Base-by-base conservation (phyloP, 23 red algal species). In the Gracilaria caudata region DNA sequence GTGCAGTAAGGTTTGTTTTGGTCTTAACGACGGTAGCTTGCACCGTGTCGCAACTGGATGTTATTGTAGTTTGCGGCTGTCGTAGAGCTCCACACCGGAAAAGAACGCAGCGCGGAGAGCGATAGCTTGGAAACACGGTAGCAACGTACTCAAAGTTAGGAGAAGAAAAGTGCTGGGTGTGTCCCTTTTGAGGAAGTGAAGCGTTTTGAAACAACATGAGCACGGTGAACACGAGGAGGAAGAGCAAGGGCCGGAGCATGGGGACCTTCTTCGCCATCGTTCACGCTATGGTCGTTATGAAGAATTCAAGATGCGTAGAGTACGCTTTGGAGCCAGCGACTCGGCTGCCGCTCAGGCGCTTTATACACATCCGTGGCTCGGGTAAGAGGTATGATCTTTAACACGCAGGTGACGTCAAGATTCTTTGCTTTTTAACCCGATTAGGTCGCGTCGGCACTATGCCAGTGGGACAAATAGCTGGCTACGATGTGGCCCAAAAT, bases 181-280 rank as follows among this genome's bases (percentile, higher is more conserved):
- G 70, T 29, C 70, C 70, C 26, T 75, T 75, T 29, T 75, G 38
- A 45, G 70, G 70, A 29, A 75, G 70, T 47, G 70, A 75, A 36
- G 70, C 70, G 29, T 75, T 75, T 14, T 75, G 39, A 47, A 47
- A 75, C 70, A 75, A 29, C 70, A 75, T 75, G 40, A 75, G 37
- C n/a, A 49, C 70, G 70, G 70, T 75, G 70, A 75, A 75, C 70
- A 75, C 70, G 8, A 75, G 7, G 3, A 75, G 40, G 11, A 29
- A 23, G 70, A 75, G 20, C 70, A 75, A 43, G 21, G 70, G 70
- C 24, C 70, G 70, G 12, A 75, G 70, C 70, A 75, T 46, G n/a
- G 40, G 40, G 25, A 75, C 49, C 29, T 43, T 75, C 43, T 47
- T 75, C 38, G 70, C 70, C 70, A 75, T 75, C 40, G 24, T 17